A percentile compares a stretch with the other conserved stretches of the same genome.
Conservation (phyloP, 768 basidiomycete genomes). For the Boletus rufocinnamomeus region DNA sequence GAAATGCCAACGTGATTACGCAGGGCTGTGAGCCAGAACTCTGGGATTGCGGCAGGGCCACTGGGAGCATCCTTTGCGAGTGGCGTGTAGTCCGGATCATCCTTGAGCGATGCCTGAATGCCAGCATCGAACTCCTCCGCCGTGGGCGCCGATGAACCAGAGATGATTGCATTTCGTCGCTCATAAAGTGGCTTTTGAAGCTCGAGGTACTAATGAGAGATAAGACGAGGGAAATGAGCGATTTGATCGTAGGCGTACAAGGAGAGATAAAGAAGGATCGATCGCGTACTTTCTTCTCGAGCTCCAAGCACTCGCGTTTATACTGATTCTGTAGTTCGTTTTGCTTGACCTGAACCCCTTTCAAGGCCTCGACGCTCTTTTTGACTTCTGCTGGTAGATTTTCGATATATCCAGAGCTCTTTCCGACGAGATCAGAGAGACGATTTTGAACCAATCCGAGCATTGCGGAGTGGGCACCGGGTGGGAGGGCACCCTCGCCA, state of each 20-base stretch:
- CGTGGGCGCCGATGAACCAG: constrained; percentile 71
- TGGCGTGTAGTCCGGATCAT: constrained; percentile 68
- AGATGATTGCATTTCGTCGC: constrained; percentile 82
- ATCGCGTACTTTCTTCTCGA: constrained; percentile 86
- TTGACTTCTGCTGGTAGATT: constrained; percentile 78
- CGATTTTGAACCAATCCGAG: constrained; percentile 86
- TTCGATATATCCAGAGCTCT: constrained; percentile 95
- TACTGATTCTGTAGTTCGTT: constrained; percentile 87
- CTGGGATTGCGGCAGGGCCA: constrained; percentile 61
- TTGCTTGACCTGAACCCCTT: constrained; percentile 92
- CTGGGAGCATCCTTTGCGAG: constrained; percentile 54
- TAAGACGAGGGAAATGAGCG: constrained; percentile 6
- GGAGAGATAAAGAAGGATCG: constrained; percentile 7
- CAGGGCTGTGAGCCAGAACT: constrained; percentile 98
- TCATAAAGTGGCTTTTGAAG: constrained; percentile 85
- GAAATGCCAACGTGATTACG: constrained; percentile 86
- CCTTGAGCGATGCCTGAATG: constrained; percentile 68
- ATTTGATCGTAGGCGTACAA: constrained; percentile 15
- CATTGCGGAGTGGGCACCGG: constrained; percentile 62
- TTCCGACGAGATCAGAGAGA: constrained; percentile 82
- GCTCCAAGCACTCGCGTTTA: constrained; percentile 91
- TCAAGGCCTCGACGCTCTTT: constrained; percentile 85
- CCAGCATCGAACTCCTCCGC: constrained; percentile 83
- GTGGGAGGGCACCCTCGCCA: constrained; percentile 46
- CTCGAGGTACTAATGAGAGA: constrained; percentile 58